Evolutionary conservation across 805 yeast genomes (phyloP).

Genomic region (Candida incommunis): DNA sequence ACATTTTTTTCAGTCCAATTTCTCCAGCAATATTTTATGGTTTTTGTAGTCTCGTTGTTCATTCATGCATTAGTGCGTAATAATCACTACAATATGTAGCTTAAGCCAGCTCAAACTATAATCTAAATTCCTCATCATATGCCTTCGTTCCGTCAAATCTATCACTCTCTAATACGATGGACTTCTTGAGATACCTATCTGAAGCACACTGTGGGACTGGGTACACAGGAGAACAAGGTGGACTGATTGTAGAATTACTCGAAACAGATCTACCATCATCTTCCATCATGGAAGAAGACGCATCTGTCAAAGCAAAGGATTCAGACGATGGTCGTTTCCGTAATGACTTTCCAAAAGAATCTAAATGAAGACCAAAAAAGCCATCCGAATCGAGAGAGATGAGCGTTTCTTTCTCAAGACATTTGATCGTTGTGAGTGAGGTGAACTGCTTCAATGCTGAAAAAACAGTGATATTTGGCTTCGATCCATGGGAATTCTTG

Average conservation of each 20-base stretch:
- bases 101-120: too few species aligned
- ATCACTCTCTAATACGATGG: too few species aligned
- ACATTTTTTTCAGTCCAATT: too few species aligned
- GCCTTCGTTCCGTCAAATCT: too few species aligned
- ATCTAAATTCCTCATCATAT: too few species aligned
- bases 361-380: constrained; percentile 18
- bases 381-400: constrained; percentile 20
- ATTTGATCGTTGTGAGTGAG: constrained; percentile 10
- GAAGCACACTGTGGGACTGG: too few species aligned
- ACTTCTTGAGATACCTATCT: too few species aligned
- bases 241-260: not conserved
- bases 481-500: constrained; percentile 6
- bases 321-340: not conserved
- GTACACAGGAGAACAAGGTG: not conserved
- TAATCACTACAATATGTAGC: too few species aligned
- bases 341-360: not conserved
- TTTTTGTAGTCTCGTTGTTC: too few species aligned
- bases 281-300: not conserved
- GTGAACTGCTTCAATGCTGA: constrained; percentile 16
- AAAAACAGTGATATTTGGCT: constrained; percentile 13
- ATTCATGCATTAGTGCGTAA: too few species aligned
- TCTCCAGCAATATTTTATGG: too few species aligned
- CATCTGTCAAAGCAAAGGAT: not conserved
- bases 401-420: constrained; percentile 2
- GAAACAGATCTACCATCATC: not conserved